Evolutionary conservation across 129 eudicot species (phyloP).

Genomic region (Flaveria ramosissima): DNA sequence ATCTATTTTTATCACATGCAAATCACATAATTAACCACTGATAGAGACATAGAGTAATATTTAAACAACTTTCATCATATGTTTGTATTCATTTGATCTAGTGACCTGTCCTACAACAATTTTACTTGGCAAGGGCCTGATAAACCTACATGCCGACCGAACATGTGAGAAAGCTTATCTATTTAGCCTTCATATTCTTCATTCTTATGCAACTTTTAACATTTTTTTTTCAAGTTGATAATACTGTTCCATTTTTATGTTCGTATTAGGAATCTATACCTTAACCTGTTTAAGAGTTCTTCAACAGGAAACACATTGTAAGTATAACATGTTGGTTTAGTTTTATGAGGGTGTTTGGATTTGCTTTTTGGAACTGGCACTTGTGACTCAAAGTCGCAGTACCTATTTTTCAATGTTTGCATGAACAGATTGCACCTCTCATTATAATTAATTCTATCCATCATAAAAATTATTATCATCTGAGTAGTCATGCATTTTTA

Average conservation of each 20-base stretch:
- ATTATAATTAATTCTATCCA: background rate
- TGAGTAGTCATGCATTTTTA: background rate
- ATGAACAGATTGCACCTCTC: background rate
- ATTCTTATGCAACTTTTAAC: background rate
- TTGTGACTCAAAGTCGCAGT: background rate
- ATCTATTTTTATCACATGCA: background rate
- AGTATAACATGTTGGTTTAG: conserved; percentile 26
- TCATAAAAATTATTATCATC: background rate
- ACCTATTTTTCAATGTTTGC: background rate
- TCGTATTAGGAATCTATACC: conserved; percentile 46
- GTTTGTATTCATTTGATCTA: conserved; percentile 33
- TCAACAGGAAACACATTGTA: conserved; percentile 46
- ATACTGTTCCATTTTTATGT: background rate
- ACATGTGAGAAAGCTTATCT: conserved; percentile 48
- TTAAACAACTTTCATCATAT: background rate
- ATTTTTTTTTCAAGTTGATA: conserved; percentile 7
- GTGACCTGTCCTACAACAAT: conserved; percentile 86
- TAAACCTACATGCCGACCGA: conserved; percentile 51
- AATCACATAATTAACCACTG: background rate
- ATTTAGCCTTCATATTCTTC: background rate
- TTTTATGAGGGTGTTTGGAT: background rate
- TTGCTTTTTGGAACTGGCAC: background rate
- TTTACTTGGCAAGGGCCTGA: conserved; percentile 71
- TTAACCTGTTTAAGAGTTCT: conserved; percentile 72
- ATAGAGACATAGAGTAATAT: background rate